Conservation (phyloP, 2,329 filamentous ascomycete species). For the Exophiala aquamarina region DNA sequence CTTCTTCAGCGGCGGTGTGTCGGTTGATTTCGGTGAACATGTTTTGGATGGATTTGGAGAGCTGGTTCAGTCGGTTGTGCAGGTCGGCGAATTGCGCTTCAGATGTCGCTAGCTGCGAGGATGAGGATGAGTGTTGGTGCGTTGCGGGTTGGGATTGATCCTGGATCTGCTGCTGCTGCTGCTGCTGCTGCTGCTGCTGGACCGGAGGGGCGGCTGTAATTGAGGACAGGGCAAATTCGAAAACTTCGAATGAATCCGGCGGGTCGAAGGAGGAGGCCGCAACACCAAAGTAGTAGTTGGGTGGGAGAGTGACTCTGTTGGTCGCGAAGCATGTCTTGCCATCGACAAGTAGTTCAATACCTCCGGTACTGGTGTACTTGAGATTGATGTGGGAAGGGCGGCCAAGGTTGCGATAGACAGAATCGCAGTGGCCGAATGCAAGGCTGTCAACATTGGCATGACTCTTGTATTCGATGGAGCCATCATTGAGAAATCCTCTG, state of each 20-base stretch:
- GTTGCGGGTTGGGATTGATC: constrained; percentile 34
- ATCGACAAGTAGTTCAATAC: constrained; percentile 79
- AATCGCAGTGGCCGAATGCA: constrained; percentile 90
- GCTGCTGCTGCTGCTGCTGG: constrained; percentile 33
- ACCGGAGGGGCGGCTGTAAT: constrained; percentile 29
- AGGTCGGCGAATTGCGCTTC: constrained; percentile 76
- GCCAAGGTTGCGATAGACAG: constrained; percentile 87
- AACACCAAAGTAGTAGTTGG: constrained; percentile 81
- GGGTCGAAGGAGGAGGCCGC: constrained; percentile 86
- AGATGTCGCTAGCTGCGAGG: constrained; percentile 45
- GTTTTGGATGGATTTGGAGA: constrained; percentile 60
- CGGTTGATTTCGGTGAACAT: constrained; percentile 54
- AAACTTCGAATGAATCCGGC: constrained; percentile 91
- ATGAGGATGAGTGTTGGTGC: constrained; percentile 20
- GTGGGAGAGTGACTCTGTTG: constrained; percentile 67
- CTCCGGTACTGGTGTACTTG: constrained; percentile 58
- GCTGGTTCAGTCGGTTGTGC: constrained; percentile 70
- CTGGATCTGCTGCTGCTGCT: constrained; percentile 33
- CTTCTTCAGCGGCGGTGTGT: constrained; percentile 53
- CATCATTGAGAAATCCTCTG: constrained; percentile 92
- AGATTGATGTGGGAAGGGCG: constrained; percentile 78
- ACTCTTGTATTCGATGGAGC: constrained; percentile 72
- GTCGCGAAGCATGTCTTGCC: constrained; percentile 70
- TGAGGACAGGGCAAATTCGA: constrained; percentile 71
- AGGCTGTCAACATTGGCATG: constrained; percentile 78